phyloP scores from a whole-genome alignment of 1,139 yeast genomes.

The Yamadazyma triangularis region DNA sequence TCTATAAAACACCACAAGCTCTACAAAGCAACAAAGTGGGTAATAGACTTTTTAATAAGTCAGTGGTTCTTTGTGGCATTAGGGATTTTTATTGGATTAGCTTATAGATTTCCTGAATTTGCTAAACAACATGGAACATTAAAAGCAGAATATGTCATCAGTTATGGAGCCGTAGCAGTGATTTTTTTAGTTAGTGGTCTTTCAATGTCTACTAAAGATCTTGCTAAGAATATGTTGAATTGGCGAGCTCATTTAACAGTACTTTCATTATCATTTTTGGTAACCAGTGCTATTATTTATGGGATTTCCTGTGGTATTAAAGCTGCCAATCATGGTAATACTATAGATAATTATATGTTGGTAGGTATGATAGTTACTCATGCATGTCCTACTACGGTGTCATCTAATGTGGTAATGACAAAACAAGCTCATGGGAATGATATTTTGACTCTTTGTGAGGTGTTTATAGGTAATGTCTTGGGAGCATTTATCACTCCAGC shows the following conservation, averaged over 20 bases:
- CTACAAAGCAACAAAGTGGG: conserved; percentile 12
- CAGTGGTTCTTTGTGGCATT: conserved; percentile 74
- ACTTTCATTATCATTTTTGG: conserved; percentile 60
- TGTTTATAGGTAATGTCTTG: conserved; percentile 73
- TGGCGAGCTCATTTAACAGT: conserved; percentile 84
- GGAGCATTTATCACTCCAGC: conserved; percentile 91
- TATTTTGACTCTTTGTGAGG: conserved; percentile 74
- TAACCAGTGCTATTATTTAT: conserved; percentile 70
- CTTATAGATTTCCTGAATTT: conserved; percentile 74
- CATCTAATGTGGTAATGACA: conserved; percentile 93
- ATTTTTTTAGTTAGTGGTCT: conserved; percentile 79
- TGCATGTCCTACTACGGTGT: conserved; percentile 86
- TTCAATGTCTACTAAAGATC: conserved; percentile 62
- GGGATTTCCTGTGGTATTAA: conserved; percentile 71
- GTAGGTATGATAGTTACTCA: conserved; percentile 80
- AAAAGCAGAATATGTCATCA: conserved; percentile 67
- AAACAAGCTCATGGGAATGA: conserved; percentile 77
- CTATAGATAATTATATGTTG: conserved; percentile 67
- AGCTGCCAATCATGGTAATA: conserved; percentile 45
- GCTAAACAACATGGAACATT: conserved; percentile 82
- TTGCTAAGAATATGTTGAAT: conserved; percentile 56
- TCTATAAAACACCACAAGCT: no score
- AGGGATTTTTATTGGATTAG: conserved; percentile 69
- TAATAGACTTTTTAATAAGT: conserved; percentile 24
- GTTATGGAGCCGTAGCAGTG: conserved; percentile 83